Base-by-base conservation (phyloP, 805 yeast species). In the Saturnispora diversa region DNA sequence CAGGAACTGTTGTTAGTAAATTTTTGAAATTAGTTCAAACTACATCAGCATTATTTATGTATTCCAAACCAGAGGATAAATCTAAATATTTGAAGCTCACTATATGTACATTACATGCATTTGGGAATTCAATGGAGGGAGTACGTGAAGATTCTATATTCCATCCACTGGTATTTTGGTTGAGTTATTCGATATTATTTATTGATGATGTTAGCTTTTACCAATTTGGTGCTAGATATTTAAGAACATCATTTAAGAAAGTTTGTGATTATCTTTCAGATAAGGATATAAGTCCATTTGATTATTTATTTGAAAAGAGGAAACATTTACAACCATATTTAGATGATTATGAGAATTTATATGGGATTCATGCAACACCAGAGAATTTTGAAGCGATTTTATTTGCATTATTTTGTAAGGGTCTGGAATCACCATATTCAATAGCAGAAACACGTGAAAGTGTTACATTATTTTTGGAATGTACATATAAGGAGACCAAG, bases 351-450 rank as follows among this genome's bases (percentile, higher is more conserved):
- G 88, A 81, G 49, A 42, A 47, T 0, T 16, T 57, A 10, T 64
- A 64, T 43, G 65, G 60, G 3, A 51, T 74, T 6, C 49, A 49
- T 8, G 56, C 78, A 42, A 61, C 64, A 1, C 55, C 54, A 24
- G 61, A 61, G 2, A 77, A 73, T 50, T 69, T 80, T 47, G 76
- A 79, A 42, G 65, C 68, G 22, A 64, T 74, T 15, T 53, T 80
- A 26, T 55, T 75, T 23, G 62, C 65, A 32, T 51, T 71, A 16
- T 58, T 74, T 15, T 63, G 73, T 4, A 77, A 72, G 51, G 90
- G 88, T 0, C 56, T 80, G 30, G 69, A 72, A 27, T 58, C 75
- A 7, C 75, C 85, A 6, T 76, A 72, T 42, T 65, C 79, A 16
- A 72, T 70, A 43, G 69, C 66, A 8, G 60, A 67, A 2, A 70